A percentile compares a stretch with the other conserved stretches of the same genome.
phyloP scores from a whole-genome alignment of 805 yeast genomes.

The Yarrowia deformans region DNA sequence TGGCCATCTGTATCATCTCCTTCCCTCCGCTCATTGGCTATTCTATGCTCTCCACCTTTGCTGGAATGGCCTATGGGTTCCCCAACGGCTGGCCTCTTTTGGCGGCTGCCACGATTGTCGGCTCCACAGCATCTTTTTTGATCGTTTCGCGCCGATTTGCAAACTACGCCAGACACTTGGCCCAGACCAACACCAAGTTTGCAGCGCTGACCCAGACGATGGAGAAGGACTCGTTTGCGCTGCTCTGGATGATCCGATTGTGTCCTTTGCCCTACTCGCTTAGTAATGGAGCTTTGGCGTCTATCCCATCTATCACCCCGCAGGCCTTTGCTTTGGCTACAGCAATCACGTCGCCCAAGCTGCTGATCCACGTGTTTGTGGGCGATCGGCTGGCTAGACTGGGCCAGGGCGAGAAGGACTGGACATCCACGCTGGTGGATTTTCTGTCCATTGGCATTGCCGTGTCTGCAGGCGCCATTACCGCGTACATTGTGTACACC shows the following conservation, averaged over 20 bases:
- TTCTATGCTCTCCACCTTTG: constrained; percentile 66
- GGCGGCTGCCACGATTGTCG: constrained; percentile 70
- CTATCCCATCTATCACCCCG: constrained; percentile 76
- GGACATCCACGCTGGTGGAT: constrained; percentile 65
- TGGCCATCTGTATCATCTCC: constrained; percentile 67
- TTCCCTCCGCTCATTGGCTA: constrained; percentile 94
- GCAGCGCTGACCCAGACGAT: constrained; percentile 77
- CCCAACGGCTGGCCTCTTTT: constrained; percentile 79
- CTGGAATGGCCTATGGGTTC: constrained; percentile 87
- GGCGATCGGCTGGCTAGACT: constrained; percentile 77
- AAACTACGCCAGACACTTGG: constrained; percentile 64
- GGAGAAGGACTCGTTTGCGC: constrained; percentile 70
- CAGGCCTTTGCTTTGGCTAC: constrained; percentile 74
- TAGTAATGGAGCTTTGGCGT: constrained; percentile 90
- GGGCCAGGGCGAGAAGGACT: constrained; percentile 59
- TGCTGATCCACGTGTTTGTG: constrained; percentile 74
- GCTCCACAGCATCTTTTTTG: constrained; percentile 75
- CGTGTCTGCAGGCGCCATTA: constrained; percentile 58
- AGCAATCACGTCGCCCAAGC: constrained; percentile 78
- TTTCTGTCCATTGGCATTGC: constrained; percentile 67
- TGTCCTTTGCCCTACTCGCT: constrained; percentile 95
- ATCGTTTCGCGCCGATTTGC: constrained; percentile 56
- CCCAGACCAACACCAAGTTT: constrained; percentile 67
- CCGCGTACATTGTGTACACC: constrained; percentile 72
- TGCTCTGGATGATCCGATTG: constrained; percentile 75